Evolutionary conservation across 2,329 filamentous ascomycete species (phyloP), one percentile per base, ranked within the genome.

Genomic region (Colletotrichum tofieldiae): DNA sequence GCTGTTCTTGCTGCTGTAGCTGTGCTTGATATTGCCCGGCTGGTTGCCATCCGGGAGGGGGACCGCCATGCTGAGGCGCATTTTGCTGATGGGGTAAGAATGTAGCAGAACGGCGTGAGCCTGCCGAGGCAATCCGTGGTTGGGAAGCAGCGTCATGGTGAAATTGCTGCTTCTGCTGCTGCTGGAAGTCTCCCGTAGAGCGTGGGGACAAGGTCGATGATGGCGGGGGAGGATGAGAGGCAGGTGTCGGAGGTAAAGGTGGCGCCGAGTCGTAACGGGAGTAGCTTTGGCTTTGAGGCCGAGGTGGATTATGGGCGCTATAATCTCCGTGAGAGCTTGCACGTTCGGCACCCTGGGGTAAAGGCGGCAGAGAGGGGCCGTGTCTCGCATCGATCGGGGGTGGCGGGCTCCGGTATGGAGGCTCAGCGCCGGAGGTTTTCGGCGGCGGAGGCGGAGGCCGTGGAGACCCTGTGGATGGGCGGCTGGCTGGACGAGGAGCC

Each of bases 381-480:
- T 76, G 76, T 37, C 59, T 72, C 14, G 39, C 52, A 39, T 61
- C 63, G 55, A 41, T 60, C 71, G 29, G 73, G 43, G 18, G 75
- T 65, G 74, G 77, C 65, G 74, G 79, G 54, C 73, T 70, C 11
- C 79, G 75, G 58, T 78, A 78, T n/a, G 78, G 75, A 35, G 81
- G 81, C 51, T 82, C 80, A 9, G 82, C 79, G 74, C 79, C 73
- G 68, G 76, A 73, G 73, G 84, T 77, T 81, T 92, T 91, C 0
- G 90, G 90, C 0, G 91, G 88, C 1, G 87, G 87, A 5, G 85
- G 85, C 0, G 87, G 87, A 4, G 86, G 84, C 12, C 81, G 81
- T 8, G 78, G 75, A 55, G 81, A 80, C 59, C 75, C 77, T 8
- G 75, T 75, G 58, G 76, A 77, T 83, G 77, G 69, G 56, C 78